Evolutionary conservation across 176 grass and related monocot genomes (phyloP).

Genomic region (Saccharum spontaneum): DNA sequence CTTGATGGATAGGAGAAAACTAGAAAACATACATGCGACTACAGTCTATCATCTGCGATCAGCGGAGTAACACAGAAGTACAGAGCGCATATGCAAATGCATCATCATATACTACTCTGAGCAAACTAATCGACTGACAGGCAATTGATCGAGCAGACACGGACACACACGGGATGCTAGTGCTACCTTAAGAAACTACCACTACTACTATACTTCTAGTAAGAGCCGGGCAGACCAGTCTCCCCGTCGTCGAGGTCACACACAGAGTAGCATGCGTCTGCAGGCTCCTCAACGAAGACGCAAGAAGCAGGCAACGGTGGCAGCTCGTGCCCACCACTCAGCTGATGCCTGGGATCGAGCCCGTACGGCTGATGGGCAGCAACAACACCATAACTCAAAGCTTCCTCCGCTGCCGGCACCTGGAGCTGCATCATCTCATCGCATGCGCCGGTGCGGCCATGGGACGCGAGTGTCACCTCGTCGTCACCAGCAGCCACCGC

Average conservation of each 20-base stretch:
- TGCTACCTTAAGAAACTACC: not conserved
- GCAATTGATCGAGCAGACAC: not conserved
- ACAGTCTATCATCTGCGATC: not conserved
- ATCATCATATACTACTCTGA: not conserved
- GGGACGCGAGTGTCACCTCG: not conserved
- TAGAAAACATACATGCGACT: not conserved
- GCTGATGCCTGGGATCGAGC: slow-evolving; percentile 29
- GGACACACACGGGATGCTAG: not conserved
- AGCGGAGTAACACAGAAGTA: not conserved
- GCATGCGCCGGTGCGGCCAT: not conserved
- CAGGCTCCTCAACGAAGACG: slow-evolving; percentile 31
- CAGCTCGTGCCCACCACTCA: slow-evolving; percentile 43
- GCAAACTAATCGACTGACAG: not conserved
- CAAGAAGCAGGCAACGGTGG: slow-evolving; percentile 51
- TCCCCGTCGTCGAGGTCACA: slow-evolving; percentile 37
- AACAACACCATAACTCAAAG: not conserved
- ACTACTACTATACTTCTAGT: slow-evolving; percentile 3
- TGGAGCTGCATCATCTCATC: slow-evolving; percentile 22
- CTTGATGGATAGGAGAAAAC: not conserved
- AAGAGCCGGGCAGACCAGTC: slow-evolving; percentile 35
- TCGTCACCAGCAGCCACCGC: not conserved
- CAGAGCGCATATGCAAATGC: slow-evolving; percentile 6
- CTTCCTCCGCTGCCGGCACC: slow-evolving; percentile 12
- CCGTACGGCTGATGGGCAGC: slow-evolving; percentile 14
- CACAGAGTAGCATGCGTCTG: slow-evolving; percentile 36